phyloP scores from a whole-genome alignment of 257 asterid species.

The Solanum medicagineum region DNA sequence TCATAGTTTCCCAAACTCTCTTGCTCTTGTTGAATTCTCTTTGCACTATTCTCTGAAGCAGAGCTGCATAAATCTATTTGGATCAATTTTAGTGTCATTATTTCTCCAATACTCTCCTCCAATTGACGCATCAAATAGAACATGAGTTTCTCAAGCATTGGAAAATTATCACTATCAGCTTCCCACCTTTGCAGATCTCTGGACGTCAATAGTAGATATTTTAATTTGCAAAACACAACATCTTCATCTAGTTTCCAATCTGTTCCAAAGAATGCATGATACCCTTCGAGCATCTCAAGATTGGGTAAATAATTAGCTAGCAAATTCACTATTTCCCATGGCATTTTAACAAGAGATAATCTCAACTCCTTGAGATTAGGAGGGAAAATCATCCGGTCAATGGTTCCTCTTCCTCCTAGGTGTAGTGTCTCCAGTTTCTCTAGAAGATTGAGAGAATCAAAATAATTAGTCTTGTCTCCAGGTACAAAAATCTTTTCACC shows the following conservation, averaged over 20 bases:
- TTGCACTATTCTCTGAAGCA: neutral
- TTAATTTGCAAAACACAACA: neutral
- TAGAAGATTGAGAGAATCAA: neutral
- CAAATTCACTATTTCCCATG: neutral
- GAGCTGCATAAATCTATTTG: neutral
- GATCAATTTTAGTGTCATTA: neutral
- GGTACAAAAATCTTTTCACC: too few relatives aligned
- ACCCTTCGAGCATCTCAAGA: neutral
- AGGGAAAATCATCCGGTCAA: neutral
- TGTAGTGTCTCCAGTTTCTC: neutral
- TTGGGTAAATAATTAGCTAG: neutral
- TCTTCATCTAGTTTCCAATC: neutral
- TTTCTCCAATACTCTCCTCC: neutral
- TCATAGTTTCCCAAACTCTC: neutral
- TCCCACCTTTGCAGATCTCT: neutral
- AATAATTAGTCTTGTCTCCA: neutral
- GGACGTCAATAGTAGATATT: neutral
- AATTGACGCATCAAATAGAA: neutral
- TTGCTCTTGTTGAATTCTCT: neutral
- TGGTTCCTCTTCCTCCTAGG: too few relatives aligned
- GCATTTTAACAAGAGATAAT: neutral
- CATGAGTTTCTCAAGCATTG: neutral
- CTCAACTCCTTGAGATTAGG: neutral
- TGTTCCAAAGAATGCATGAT: rapidly evolving
- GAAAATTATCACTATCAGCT: neutral